Conservation (phyloP, 371 early-diverging fungal species). For the Rhizopus stolonifer region DNA sequence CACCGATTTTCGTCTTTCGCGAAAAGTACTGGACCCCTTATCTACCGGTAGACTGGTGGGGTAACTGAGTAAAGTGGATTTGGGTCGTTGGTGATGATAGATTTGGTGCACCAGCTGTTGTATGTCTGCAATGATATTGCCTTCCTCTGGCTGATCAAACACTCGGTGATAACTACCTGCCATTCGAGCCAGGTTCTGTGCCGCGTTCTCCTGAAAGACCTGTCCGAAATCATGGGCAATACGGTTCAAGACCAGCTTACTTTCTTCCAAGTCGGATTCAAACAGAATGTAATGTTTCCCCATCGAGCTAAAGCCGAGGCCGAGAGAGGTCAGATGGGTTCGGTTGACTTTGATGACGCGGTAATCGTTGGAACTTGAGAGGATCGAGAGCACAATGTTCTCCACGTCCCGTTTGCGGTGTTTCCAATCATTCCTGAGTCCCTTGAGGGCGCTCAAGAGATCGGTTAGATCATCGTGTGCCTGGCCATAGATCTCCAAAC, state of each 20-base stretch:
- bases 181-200: constrained; percentile 36
- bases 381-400: constrained; percentile 29
- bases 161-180: constrained; percentile 28
- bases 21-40: constrained; percentile 6
- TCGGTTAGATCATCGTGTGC: constrained; percentile 32
- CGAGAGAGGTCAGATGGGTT: constrained; percentile 18
- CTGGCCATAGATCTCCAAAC: constrained; percentile 27
- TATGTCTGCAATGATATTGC: constrained; percentile 17
- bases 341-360: constrained; percentile 25
- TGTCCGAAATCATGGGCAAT: constrained; percentile 25
- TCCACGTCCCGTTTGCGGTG: constrained; percentile 29
- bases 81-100: constrained; percentile 10
- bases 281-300: constrained; percentile 29
- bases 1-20: constrained; percentile 25
- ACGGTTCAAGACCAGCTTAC: constrained; percentile 19
- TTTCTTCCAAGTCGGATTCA: constrained; percentile 22
- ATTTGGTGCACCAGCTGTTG: constrained; percentile 19
- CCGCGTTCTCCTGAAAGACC: constrained; percentile 41
- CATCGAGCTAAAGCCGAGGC: constrained; percentile 25
- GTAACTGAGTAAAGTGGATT: constrained; percentile 14
- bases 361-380: constrained; percentile 14
- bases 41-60: constrained; percentile 11
- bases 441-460: constrained; percentile 21
- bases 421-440: constrained; percentile 30
- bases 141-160: constrained; percentile 19